Percentiles rank a stretch among this genome's conserved stretches.
phyloP scores from a whole-genome alignment of 352 stramenopile species.

The Phytophthora podocarpi region DNA sequence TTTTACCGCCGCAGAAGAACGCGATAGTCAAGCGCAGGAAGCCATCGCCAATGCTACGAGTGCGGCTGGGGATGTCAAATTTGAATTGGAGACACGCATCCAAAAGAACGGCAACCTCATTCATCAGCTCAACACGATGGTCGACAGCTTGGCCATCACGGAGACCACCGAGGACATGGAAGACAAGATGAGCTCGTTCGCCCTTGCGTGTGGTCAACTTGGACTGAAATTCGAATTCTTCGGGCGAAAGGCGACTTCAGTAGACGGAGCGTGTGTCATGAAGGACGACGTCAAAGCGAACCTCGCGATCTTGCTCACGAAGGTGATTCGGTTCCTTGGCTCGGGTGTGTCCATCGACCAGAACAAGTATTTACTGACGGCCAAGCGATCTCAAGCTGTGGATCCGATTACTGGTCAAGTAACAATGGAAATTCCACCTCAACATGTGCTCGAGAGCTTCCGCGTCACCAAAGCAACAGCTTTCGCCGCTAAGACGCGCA shows the following conservation, averaged over 20 bases:
- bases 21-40: slow-evolving; percentile 40
- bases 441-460: slow-evolving; percentile 59
- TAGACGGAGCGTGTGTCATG: slow-evolving; percentile 23
- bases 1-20: slow-evolving; percentile 34
- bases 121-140: slow-evolving; percentile 71
- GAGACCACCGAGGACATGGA: slow-evolving; percentile 64
- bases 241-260: slow-evolving; percentile 20
- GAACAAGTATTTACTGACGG: slow-evolving; percentile 63
- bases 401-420: slow-evolving; percentile 44
- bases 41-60: slow-evolving; percentile 28
- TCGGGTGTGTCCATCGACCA: slow-evolving; percentile 64
- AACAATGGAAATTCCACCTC: slow-evolving; percentile 46
- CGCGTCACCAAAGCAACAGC: slow-evolving; percentile 46
- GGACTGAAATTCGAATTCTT: slow-evolving; percentile 67
- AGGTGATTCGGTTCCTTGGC: slow-evolving; percentile 63
- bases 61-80: slow-evolving; percentile 34
- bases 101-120: slow-evolving; percentile 63
- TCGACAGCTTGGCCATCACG: slow-evolving; percentile 63
- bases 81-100: slow-evolving; percentile 46
- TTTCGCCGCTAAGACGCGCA: slow-evolving; percentile 46
- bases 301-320: slow-evolving; percentile 54
- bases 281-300: slow-evolving; percentile 37
- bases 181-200: slow-evolving; percentile 58
- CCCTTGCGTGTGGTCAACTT: slow-evolving; percentile 49
- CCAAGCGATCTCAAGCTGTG: slow-evolving; percentile 34